A percentile compares a stretch with the other conserved stretches of the same genome.
These are phyloP conservation scores for Trichoderma asperelloides DNA, from an alignment of 495 filamentous ascomycete genomes.

Conservation along the genomic window DNA sequence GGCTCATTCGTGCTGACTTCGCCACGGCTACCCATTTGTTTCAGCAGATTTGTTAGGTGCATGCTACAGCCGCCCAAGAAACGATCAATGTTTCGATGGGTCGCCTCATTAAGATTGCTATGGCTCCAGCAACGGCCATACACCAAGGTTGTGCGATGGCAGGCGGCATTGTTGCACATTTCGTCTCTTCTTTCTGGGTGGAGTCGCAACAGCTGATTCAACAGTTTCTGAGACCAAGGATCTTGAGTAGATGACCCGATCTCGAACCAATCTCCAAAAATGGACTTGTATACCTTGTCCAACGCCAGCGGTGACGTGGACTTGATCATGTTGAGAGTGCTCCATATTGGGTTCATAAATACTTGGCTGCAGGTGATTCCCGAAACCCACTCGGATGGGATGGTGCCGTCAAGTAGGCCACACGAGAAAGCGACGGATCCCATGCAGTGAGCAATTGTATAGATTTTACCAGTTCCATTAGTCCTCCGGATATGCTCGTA, in stretches of 20 bases:
- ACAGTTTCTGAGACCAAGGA: slow-evolving; percentile 35
- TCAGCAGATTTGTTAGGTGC: slow-evolving; percentile 46
- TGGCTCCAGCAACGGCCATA: slow-evolving; percentile 62
- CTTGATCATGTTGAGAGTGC: slow-evolving; percentile 50
- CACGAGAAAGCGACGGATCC: slow-evolving; percentile 50
- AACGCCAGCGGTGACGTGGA: slow-evolving; percentile 37
- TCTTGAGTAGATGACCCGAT: slow-evolving; percentile 39
- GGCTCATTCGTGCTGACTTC: slow-evolving; percentile 44
- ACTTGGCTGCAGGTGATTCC: slow-evolving; percentile 57
- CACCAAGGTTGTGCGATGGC: slow-evolving; percentile 50
- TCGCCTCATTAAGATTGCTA: slow-evolving; percentile 52
- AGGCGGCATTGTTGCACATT: slow-evolving; percentile 53
- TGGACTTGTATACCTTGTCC: slow-evolving; percentile 36
- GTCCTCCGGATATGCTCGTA: slow-evolving; percentile 42
- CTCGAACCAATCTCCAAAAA: slow-evolving; percentile 46
- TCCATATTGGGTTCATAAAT: slow-evolving; percentile 57
- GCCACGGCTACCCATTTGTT: slow-evolving; percentile 46
- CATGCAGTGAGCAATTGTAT: slow-evolving; percentile 59
- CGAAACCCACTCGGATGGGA: slow-evolving; percentile 46
- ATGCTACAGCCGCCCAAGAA: slow-evolving; percentile 59
- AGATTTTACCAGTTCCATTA: slow-evolving; percentile 32
- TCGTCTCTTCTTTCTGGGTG: slow-evolving; percentile 49
- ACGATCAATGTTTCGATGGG: slow-evolving; percentile 51
- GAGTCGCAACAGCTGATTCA: slow-evolving; percentile 51
- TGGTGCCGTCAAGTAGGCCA: slow-evolving; percentile 57